Evolutionary conservation across 2,329 filamentous ascomycete species (phyloP).

Genomic region (Colletotrichum sp.): DNA sequence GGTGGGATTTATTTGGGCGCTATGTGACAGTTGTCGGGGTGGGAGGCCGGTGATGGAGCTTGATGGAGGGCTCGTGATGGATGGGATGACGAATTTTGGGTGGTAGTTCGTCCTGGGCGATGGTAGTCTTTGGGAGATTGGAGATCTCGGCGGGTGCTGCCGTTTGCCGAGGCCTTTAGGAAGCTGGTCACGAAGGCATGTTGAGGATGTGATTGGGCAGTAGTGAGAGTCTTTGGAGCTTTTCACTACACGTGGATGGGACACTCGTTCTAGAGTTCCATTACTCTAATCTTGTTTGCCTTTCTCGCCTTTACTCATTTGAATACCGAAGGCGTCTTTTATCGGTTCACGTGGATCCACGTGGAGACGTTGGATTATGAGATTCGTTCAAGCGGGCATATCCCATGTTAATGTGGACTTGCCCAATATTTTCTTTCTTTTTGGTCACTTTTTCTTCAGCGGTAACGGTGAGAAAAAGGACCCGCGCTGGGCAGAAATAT

Average conservation of each 20-base stretch:
- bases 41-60: not conserved
- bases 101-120: not conserved
- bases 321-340: not conserved
- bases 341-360: constrained; percentile 1
- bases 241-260: not conserved
- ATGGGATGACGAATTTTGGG: not conserved
- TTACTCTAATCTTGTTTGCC: not conserved
- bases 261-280: not conserved
- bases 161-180: not conserved
- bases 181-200: not conserved
- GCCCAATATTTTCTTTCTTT: not conserved
- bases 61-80: not conserved
- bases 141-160: not conserved
- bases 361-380: not conserved
- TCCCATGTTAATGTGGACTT: not conserved
- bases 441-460: not conserved
- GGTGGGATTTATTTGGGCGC: not conserved
- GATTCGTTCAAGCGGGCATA: not conserved
- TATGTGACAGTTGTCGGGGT: not conserved
- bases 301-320: not conserved
- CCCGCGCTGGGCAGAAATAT: not conserved
- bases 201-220: not conserved
- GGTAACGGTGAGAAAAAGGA: not conserved
- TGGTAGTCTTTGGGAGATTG: not conserved
- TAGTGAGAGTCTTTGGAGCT: not conserved